Conservation (phyloP, 106 monocot genomes). For the Allium fistulosum region DNA sequence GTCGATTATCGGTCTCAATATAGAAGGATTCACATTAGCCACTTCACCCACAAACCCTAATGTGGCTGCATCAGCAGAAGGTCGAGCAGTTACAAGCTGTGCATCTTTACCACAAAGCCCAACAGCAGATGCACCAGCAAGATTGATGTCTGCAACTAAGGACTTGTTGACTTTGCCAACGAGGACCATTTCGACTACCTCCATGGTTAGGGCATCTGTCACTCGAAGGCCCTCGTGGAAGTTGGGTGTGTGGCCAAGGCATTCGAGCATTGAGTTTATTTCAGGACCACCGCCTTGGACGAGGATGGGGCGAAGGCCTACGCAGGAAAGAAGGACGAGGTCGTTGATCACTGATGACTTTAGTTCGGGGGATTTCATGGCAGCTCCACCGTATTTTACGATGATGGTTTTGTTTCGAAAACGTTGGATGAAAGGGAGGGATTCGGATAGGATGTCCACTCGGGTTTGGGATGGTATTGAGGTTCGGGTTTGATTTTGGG, state of each 20-base stretch:
- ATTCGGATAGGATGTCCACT: conserved; percentile 88
- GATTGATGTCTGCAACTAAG: conserved; percentile 75
- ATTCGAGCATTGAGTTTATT: conserved; percentile 75
- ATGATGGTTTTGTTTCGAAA: conserved; percentile 89
- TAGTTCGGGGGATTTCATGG: conserved; percentile 65
- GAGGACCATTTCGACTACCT: conserved; percentile 97
- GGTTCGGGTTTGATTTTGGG: conserved; percentile 3
- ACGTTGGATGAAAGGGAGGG: conserved; percentile 86
- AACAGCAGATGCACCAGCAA: conserved; percentile 72
- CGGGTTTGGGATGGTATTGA: conserved; percentile 38
- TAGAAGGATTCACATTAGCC: conserved; percentile 51
- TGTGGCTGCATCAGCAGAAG: conserved; percentile 42
- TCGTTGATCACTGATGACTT: conserved; percentile 69
- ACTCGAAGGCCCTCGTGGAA: conserved; percentile 90
- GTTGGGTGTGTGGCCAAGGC: conserved; percentile 54
- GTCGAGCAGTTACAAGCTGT: conserved; percentile 65
- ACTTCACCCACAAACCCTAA: conserved; percentile 96
- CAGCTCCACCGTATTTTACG: conserved; percentile 96
- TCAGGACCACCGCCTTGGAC: conserved; percentile 94
- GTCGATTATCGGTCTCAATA: conserved; percentile 46
- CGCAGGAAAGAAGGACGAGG: conserved; percentile 86
- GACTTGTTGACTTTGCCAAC: conserved; percentile 88
- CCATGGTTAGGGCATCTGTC: conserved; percentile 89
- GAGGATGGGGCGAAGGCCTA: conserved; percentile 75
- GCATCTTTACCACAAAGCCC: conserved; percentile 88